Evolutionary conservation across 2,329 filamentous ascomycete species (phyloP), one percentile per base, ranked within the genome.

Genomic region (Sarocladiaceae sp.): DNA sequence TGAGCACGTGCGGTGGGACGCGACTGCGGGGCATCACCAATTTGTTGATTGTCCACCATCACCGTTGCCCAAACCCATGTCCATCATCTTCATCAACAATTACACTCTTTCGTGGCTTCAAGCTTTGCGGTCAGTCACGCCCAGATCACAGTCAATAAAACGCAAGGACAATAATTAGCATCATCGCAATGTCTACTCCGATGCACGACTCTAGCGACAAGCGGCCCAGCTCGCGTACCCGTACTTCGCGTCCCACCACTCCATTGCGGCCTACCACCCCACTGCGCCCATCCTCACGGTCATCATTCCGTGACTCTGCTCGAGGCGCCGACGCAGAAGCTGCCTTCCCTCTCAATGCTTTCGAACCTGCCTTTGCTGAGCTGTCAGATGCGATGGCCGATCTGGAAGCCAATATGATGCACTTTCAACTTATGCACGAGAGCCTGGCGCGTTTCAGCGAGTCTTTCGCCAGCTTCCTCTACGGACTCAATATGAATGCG

Each of bases 401-500:
- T 56, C 77, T 98, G 9, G 93, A 98, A 69, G 88, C 89, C 48
- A 97, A 98, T 63, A 89, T 97, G 71, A 88, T 95, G 83, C 89
- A 96, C 61, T 82, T 98, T 53, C 91, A 97, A 64, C 70, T 96
- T 50, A 94, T 98, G 83, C 89, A 98, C 59, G 91, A 97, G 69
- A 95, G 88, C 57, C 67, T 98, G 53, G 81, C 88, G 19, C 80
- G 93, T 20, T 98, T 98, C 65, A 91, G 84, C 64, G 93, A 98
- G 72, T 94, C 86, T 58, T 98, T 98, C 64, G 89, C 89, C 1
- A 88, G 85, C 54, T 97, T 98, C 57, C 68, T 98, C 35, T 98
- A 97, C 57, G 93, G 93, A 2, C 65, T 98, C 61, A 97, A 97
- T 60, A 96, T 98, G 90, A 97, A 96, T 64, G 93, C 93, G 1